Evolutionary conservation across 352 stramenopile species (phyloP), one percentile per base, ranked within the genome.

Genomic region (Phytophthora cryptogea): DNA sequence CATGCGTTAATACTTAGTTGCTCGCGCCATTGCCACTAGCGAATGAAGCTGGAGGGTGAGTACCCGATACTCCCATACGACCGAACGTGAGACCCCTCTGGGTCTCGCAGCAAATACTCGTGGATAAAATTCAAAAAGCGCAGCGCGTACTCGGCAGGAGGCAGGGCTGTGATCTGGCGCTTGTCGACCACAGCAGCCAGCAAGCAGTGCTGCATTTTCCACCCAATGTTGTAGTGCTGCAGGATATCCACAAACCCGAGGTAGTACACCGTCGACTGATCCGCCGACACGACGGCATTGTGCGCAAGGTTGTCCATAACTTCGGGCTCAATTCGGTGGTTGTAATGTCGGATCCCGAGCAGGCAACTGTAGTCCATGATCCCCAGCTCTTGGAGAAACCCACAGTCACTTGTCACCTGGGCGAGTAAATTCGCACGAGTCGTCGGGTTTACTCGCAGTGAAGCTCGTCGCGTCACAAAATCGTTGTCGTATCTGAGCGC

Each of bases 331-430:
- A 90, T 64, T 5, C 59, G 63, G 17, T 61, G 47, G 31, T 74
- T 69, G 50, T 89, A 86, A 37, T 86, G 72, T 3, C 84, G 79
- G 26, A 93, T 89, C 4, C 86, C 86, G 2, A 95, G 65, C 40
- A 95, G 62, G 32, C 79, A 95, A 54, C 86, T 95, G 59, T 95
- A 95, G 55, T 95, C 86, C 83, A 95, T 95, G 51, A 95, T 93
- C 11, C 83, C 84, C 31, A 95, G 70, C 47, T 93, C 83, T 51
- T 95, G 86, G 0, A 93, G 72, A 54, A 94, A 94, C 6, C 83
- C 86, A 14, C 81, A 92, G 69, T 94, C 86, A 45, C 78, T 90
- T 20, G 83, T 94, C 43, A 94, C 82, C 30, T 94, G 86, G 3
- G 83, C 83, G 27, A 92, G 61, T 5, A 94, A 31, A 27, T 94